Conservation (phyloP, 2,329 filamentous ascomycete species). For the Aspergillus alliaceus region DNA sequence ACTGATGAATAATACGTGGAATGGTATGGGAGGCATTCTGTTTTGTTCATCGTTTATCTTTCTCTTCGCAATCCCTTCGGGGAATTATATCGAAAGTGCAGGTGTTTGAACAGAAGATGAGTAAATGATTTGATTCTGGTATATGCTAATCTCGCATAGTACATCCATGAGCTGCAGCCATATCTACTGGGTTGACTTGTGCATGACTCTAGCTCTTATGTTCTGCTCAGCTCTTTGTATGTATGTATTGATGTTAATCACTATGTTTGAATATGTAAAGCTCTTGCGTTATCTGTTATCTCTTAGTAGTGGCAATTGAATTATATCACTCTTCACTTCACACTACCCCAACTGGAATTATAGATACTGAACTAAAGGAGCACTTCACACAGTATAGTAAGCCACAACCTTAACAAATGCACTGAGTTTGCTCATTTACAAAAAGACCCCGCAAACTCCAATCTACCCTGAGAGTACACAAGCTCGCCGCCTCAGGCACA, state of each 20-base stretch:
- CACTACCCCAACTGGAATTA: not conserved
- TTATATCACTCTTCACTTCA: not conserved
- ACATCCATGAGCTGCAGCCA: constrained; percentile 16
- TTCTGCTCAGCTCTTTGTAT: constrained; percentile 14
- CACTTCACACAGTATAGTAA: no score
- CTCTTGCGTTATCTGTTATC: not conserved
- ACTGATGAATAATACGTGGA: constrained; percentile 4
- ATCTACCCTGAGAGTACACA: no score
- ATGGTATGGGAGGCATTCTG: constrained; percentile 1
- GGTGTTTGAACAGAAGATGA: constrained; percentile 14
- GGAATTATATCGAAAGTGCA: constrained; percentile 1
- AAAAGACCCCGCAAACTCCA: no score
- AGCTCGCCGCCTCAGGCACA: constrained; percentile 12
- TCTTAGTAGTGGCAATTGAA: not conserved
- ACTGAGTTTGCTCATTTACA: no score
- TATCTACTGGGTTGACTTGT: not conserved
- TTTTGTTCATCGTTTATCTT: not conserved
- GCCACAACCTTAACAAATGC: no score
- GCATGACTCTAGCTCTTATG: constrained; percentile 3
- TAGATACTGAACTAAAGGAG: not conserved
- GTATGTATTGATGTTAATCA: constrained; percentile 19
- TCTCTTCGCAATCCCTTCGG: not conserved
- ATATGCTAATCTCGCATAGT: constrained; percentile 20
- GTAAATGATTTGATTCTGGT: constrained; percentile 23
- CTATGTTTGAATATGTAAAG: constrained; percentile 2